phyloP scores from a whole-genome alignment of 345 rosid species.

The Fremontodendron californicum region DNA sequence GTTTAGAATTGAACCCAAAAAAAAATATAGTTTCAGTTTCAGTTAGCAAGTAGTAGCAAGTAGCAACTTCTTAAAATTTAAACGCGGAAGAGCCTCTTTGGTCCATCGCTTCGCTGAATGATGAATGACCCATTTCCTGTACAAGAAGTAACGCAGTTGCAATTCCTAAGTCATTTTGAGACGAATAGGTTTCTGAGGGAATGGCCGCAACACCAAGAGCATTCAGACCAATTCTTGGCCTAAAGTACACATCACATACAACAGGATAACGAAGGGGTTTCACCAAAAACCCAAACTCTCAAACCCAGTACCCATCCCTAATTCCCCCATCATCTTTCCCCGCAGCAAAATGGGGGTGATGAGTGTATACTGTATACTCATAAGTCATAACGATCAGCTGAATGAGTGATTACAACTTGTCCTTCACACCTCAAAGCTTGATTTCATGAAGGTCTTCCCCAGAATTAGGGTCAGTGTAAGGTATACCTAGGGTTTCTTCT shows the following conservation, averaged over 20 bases:
- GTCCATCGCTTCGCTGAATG: background rate
- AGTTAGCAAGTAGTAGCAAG: background rate
- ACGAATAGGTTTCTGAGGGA: background rate
- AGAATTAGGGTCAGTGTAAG: background rate
- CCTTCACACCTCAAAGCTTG: slow-evolving; percentile 5
- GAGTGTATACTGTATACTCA: no score
- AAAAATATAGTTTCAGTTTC: background rate
- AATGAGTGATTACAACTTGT: background rate
- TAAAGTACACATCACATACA: background rate
- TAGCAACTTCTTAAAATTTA: background rate
- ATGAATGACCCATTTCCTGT: background rate
- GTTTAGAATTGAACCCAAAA: background rate
- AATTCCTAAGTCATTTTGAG: background rate
- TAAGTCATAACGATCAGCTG: background rate
- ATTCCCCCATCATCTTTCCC: background rate
- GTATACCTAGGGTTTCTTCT: slow-evolving; percentile 32
- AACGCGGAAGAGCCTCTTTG: background rate
- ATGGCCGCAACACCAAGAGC: background rate
- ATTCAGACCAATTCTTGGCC: slow-evolving; percentile 8
- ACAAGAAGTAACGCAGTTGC: background rate
- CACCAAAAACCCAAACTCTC: slow-evolving; percentile 8
- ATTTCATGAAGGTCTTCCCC: slow-evolving; percentile 14
- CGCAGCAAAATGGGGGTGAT: background rate
- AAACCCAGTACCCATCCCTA: background rate
- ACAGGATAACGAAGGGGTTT: background rate